phyloP scores from a whole-genome alignment of 768 basidiomycete genomes.

The Epithele typhae region DNA sequence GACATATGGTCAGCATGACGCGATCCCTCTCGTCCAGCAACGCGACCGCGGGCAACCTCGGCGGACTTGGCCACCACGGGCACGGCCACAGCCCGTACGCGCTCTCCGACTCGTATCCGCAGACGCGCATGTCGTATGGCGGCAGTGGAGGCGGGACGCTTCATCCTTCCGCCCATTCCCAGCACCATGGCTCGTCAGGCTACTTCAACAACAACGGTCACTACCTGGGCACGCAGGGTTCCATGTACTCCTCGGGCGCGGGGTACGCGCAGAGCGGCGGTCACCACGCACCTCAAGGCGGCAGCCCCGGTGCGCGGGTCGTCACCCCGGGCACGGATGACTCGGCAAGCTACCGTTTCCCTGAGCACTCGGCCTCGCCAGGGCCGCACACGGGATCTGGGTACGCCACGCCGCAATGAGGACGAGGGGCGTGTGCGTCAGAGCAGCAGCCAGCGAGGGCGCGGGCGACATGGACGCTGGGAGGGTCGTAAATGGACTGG shows the following conservation, averaged over 20 bases:
- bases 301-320: conserved; percentile 13
- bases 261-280: conserved; percentile 17
- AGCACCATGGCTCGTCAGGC: conserved; percentile 8
- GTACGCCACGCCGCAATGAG: conserved; percentile 30
- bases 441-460: background rate
- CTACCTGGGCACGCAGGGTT: conserved; percentile 10
- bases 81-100: conserved; percentile 20
- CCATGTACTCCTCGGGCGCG: conserved; percentile 13
- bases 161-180: conserved; percentile 15
- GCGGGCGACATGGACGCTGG: conserved; percentile 1
- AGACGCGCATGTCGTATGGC: conserved; percentile 16
- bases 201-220: conserved; percentile 17
- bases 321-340: conserved; percentile 15
- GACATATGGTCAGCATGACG: conserved; percentile 26
- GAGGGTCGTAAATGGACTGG: conserved; percentile 1
- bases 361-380: conserved; percentile 26
- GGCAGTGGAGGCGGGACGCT: conserved; percentile 13
- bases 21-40: conserved; percentile 22
- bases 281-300: conserved; percentile 9
- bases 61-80: conserved; percentile 12
- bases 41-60: conserved; percentile 19
- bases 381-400: conserved; percentile 29
- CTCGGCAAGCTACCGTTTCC: conserved; percentile 19
- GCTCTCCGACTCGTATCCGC: conserved; percentile 12
- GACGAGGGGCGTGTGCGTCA: background rate